Evolutionary conservation across 208 protist genomes (phyloP).

Genomic region (Kentomonas sorsogonicus): DNA sequence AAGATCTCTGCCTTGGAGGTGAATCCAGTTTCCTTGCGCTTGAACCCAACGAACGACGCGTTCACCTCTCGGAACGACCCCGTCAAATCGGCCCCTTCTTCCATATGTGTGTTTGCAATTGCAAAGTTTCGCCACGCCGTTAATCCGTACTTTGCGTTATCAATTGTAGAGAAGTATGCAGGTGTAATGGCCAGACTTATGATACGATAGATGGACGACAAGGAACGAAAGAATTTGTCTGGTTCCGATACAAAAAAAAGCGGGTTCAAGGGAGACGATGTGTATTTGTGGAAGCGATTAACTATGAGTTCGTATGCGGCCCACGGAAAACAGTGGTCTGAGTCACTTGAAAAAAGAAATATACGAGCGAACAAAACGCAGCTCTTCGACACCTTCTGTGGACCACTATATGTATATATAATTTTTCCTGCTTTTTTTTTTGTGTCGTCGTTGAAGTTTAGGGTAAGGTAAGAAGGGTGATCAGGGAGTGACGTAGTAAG

Average conservation of each 20-base stretch:
- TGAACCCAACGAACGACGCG: slow-evolving; percentile 30
- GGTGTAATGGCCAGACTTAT: not conserved
- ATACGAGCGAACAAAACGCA: no score
- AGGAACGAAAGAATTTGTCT: not conserved
- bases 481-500: not conserved
- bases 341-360: no score
- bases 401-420: no score
- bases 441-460: no score
- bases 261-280: not conserved
- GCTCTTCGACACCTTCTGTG: no score
- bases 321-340: not conserved
- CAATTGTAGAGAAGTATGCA: not conserved
- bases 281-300: not conserved
- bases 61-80: slow-evolving; percentile 31
- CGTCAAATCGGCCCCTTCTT: slow-evolving; percentile 11
- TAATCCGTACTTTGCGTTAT: not conserved
- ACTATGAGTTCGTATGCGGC: not conserved
- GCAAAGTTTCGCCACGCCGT: not conserved
- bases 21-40: slow-evolving; percentile 30
- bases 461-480: no score
- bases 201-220: not conserved
- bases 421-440: no score
- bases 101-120: slow-evolving; percentile 13
- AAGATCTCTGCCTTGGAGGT: slow-evolving; percentile 36
- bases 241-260: not conserved